phyloP scores from a whole-genome alignment of 2,329 filamentous ascomycete species.

The Diaporthe longicolla region DNA sequence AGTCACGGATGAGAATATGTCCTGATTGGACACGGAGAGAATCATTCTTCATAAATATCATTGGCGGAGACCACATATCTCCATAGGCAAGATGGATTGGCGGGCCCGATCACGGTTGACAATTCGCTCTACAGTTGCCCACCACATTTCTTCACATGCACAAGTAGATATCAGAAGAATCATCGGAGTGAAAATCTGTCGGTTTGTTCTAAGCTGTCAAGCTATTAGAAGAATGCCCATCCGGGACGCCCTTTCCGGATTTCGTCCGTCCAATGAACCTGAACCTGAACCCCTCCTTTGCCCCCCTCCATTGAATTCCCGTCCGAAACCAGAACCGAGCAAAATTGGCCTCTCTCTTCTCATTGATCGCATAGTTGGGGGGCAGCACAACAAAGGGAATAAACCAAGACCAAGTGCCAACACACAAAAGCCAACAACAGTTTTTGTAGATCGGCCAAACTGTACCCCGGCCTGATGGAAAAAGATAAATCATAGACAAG shows the following conservation, averaged over 20 bases:
- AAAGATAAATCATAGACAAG: conserved; percentile 13
- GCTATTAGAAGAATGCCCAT: conserved; percentile 26
- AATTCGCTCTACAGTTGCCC: background rate
- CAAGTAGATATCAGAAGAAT: background rate
- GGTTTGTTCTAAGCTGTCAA: conserved; percentile 33
- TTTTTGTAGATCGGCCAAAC: conserved; percentile 41
- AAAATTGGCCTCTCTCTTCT: background rate
- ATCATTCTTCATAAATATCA: conserved; percentile 28
- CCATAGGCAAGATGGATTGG: background rate
- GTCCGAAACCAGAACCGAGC: background rate
- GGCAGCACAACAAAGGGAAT: background rate
- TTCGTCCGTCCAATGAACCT: conserved; percentile 15
- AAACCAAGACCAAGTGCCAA: conserved; percentile 12
- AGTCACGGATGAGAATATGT: background rate
- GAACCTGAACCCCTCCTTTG: background rate
- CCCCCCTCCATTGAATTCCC: conserved; percentile 15
- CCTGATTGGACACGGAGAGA: background rate
- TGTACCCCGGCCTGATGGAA: conserved; percentile 18
- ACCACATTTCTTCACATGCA: background rate
- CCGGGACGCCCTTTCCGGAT: conserved; percentile 33
- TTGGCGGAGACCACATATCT: background rate
- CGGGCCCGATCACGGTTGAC: background rate
- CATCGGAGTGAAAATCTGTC: conserved; percentile 2
- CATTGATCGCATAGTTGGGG: conserved; percentile 38
- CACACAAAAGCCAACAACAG: conserved; percentile 30